These are phyloP conservation scores for Talaromyces sp. DNA, from an alignment of 2,329 filamentous ascomycete genomes.

Conservation along the genomic window DNA sequence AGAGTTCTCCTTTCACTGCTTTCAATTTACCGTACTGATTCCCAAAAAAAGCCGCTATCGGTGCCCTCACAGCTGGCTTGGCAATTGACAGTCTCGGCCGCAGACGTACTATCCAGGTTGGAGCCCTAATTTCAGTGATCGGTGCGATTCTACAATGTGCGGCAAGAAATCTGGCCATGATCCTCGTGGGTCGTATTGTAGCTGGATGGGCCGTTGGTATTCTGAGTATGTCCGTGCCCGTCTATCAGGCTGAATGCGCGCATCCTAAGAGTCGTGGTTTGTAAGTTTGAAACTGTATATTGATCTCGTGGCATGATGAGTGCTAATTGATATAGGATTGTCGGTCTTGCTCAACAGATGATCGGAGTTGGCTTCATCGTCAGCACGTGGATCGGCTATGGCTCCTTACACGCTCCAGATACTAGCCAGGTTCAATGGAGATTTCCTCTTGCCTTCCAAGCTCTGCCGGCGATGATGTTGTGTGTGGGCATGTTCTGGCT, in stretches of 20 bases:
- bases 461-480: slow-evolving; percentile 36
- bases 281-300: neutral
- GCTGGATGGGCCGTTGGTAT: slow-evolving; percentile 49
- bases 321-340: slow-evolving; percentile 7
- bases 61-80: slow-evolving; percentile 52
- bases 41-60: slow-evolving; percentile 41
- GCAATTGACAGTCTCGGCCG: slow-evolving; percentile 62
- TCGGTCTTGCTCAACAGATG: slow-evolving; percentile 45
- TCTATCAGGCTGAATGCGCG: slow-evolving; percentile 63
- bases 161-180: slow-evolving; percentile 56
- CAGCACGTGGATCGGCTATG: slow-evolving; percentile 51
- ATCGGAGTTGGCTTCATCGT: slow-evolving; percentile 45
- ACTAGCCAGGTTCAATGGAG: slow-evolving; percentile 35
- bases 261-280: neutral
- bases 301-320: neutral
- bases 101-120: slow-evolving; percentile 57
- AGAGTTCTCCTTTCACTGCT: neutral
- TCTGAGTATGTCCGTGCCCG: slow-evolving; percentile 52
- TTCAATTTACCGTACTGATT: neutral
- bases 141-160: slow-evolving; percentile 52
- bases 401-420: slow-evolving; percentile 37
- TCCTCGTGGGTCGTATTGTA: slow-evolving; percentile 53
- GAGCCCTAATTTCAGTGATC: slow-evolving; percentile 47
- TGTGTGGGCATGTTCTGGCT: slow-evolving; percentile 28
- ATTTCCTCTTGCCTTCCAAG: slow-evolving; percentile 33